Conservation (phyloP, 139 green algal genomes). For the Limnomonas spitsbergensis region DNA sequence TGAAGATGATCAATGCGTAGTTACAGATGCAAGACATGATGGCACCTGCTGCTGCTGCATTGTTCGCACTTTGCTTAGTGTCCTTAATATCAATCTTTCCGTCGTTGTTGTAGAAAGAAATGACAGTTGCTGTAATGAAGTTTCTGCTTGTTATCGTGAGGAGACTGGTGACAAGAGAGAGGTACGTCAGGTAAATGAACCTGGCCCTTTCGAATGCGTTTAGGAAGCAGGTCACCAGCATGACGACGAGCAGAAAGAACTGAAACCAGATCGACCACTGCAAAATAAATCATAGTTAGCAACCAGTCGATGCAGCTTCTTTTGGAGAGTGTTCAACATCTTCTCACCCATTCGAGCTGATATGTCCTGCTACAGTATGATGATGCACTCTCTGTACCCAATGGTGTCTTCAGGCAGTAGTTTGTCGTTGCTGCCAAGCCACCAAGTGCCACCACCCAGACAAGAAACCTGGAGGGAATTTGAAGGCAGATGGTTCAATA, state of each 20-base stretch:
- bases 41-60: slow-evolving; percentile 21
- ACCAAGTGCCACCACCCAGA: slow-evolving; percentile 24
- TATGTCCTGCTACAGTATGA: slow-evolving; percentile 16
- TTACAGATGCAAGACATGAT: slow-evolving; percentile 27
- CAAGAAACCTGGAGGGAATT: slow-evolving; percentile 5
- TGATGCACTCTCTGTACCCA: not conserved
- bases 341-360: slow-evolving; percentile 24
- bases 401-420: not conserved
- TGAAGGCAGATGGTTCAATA: not conserved
- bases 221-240: slow-evolving; percentile 22
- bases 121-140: slow-evolving; percentile 18
- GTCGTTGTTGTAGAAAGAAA: slow-evolving; percentile 8
- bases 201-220: slow-evolving; percentile 27
- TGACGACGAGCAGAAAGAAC: slow-evolving; percentile 30
- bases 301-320: no score
- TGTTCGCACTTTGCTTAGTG: slow-evolving; percentile 15
- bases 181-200: slow-evolving; percentile 33
- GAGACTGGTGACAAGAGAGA: slow-evolving; percentile 22
- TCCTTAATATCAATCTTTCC: slow-evolving; percentile 16
- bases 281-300: no score
- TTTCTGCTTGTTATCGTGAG: slow-evolving; percentile 18
- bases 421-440: slow-evolving; percentile 21
- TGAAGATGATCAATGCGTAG: slow-evolving; percentile 25
- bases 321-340: no score
- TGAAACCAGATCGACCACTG: slow-evolving; percentile 32